phyloP scores from a whole-genome alignment of 768 basidiomycete genomes.

The Lenzites betulinus region DNA sequence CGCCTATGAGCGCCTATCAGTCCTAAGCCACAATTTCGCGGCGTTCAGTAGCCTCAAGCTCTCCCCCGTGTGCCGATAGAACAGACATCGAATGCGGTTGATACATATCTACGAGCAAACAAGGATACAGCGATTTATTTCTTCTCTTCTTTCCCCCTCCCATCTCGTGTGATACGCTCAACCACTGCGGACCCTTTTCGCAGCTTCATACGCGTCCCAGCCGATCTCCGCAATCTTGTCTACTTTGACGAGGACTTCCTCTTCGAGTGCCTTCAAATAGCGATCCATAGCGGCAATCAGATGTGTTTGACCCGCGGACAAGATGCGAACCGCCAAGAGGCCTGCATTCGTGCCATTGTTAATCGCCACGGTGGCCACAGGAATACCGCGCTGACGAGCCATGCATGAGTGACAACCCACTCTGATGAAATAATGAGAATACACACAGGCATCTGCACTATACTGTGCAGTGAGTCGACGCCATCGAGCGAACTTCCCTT shows the following conservation, averaged over 20 bases:
- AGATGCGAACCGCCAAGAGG: conserved; percentile 87
- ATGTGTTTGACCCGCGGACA: conserved; percentile 70
- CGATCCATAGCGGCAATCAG: conserved; percentile 67
- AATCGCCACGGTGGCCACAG: conserved; percentile 96
- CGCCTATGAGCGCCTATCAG: background rate
- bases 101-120: conserved; percentile 4
- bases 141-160: background rate
- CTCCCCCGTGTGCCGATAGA: too few species aligned
- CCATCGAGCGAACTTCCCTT: conserved; percentile 93
- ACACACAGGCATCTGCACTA: conserved; percentile 98
- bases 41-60: conserved; percentile 1
- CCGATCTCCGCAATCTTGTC: conserved; percentile 75
- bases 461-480: conserved; percentile 95
- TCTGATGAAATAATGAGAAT: background rate
- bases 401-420: background rate
- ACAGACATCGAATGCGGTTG: background rate
- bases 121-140: conserved; percentile 1
- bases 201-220: conserved; percentile 57
- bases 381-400: conserved; percentile 72
- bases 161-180: background rate
- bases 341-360: conserved; percentile 95
- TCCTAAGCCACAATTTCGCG: background rate
- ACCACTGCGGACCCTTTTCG: conserved; percentile 4
- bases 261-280: conserved; percentile 70
- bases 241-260: conserved; percentile 79